Evolutionary conservation across 2,329 filamentous ascomycete species (phyloP).

Genomic region (Hypoxylon sp.): DNA sequence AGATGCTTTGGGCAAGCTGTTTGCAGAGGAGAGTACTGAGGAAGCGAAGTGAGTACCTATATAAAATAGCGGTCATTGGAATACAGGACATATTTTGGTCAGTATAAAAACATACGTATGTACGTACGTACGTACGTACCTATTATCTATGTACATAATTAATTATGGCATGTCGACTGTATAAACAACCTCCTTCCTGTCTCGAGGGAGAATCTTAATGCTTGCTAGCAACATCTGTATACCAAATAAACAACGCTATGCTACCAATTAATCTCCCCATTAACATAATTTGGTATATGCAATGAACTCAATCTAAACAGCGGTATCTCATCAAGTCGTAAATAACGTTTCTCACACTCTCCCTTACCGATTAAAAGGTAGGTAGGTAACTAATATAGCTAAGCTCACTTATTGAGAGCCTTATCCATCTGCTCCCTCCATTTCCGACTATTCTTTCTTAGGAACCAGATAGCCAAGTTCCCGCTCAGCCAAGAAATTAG

Average conservation of each 20-base stretch:
- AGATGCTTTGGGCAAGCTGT: constrained; percentile 68
- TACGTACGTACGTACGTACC: no score
- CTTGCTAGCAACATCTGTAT: background rate
- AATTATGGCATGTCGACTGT: background rate
- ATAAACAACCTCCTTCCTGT: background rate
- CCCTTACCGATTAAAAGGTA: background rate
- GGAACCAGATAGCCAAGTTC: constrained; percentile 70
- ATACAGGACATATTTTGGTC: background rate
- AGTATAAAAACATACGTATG: background rate
- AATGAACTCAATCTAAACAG: background rate
- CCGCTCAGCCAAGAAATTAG: constrained; percentile 71
- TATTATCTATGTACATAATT: background rate
- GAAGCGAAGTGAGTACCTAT: background rate
- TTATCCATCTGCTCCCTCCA: constrained; percentile 77
- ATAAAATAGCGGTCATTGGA: background rate
- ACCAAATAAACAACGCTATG: background rate
- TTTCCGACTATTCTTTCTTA: constrained; percentile 71
- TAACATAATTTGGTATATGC: background rate
- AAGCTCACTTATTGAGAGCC: constrained; percentile 51
- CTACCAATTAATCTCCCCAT: background rate
- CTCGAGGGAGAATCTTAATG: background rate
- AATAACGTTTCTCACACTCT: background rate
- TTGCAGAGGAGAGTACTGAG: constrained; percentile 53
- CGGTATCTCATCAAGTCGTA: constrained; percentile 26
- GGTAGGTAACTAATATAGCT: background rate